Evolutionary conservation across 345 rosid species (phyloP), one percentile per base, ranked within the genome.

Genomic region (Mallotus nudiflorus): DNA sequence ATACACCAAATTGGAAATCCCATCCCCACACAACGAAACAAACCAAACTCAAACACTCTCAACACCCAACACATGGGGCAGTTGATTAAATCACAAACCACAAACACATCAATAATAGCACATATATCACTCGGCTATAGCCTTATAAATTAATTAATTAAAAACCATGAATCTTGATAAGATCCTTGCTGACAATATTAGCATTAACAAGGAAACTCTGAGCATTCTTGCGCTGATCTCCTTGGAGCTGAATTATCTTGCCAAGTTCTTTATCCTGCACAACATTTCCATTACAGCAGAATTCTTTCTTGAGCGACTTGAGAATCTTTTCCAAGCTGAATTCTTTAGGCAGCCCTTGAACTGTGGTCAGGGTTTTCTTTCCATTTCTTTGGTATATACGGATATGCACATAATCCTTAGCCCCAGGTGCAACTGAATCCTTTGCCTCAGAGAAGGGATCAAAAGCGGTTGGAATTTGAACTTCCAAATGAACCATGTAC

Each of bases 401-500:
- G 14, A 78, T 49, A 24, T 52, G 75, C 6, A 78, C 82, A 67
- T 58, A 69, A 50, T 46, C 71, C 14, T 55, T 50, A 13, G 88
- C 88, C 48, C 79, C 87, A n/a, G n/a, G n/a, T n/a, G n/a, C n/a
- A n/a, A n/a, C n/a, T 2, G 85, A 63, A 11, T 87, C 86, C 45
- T 71, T 72, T 1, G 88, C 89, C 42, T 87, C 92, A 1, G 88
- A 84, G 33, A 92, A 87, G 1, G 98, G 96, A 67, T 92, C 96
- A 58, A 81, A 87, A 33, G 90, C 73, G 11, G 81, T 28, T 45
- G 94, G 97, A 65, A 92, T 78, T 77, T 87, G 84, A 42, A 68
- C 18, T 73, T 86, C 92, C 65, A 63, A 27, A 56, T 85, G 86
- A 88, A 90, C 92, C 97, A 92, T 92, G 94, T 82, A 92, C n/a